These are phyloP conservation scores for Oryza glaberrima DNA, from an alignment of 176 grass and related monocot species.

Conservation along the genomic window DNA sequence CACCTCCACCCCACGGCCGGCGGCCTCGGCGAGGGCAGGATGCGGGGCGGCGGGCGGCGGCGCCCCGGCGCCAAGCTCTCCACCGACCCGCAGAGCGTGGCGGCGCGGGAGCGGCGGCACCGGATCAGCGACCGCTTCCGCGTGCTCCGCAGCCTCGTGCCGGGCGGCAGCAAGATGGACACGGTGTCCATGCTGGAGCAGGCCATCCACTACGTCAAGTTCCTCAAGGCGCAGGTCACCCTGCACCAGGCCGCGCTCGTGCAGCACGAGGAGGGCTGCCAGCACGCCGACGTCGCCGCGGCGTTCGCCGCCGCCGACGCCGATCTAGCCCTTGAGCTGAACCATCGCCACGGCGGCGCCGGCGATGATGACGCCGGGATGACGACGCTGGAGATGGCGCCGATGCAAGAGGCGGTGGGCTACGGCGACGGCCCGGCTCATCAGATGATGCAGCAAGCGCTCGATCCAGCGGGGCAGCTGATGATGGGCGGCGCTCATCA, in stretches of 20 bases:
- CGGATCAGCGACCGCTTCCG: constrained; percentile 95
- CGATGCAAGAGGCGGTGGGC: constrained; percentile 26
- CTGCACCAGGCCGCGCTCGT: constrained; percentile 72
- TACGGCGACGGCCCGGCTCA: not conserved
- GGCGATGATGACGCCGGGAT: not conserved
- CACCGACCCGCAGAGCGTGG: constrained; percentile 96
- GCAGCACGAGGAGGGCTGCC: constrained; percentile 52
- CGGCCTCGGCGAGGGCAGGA: constrained; percentile 43
- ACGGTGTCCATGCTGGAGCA: constrained; percentile 98
- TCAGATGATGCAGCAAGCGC: constrained; percentile 34
- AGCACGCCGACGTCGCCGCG: constrained; percentile 13
- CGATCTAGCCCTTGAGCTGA: not conserved
- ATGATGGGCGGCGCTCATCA: constrained; percentile 38
- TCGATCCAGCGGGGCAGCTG: constrained; percentile 30
- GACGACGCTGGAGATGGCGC: not conserved
- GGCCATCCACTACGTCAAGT: constrained; percentile 98
- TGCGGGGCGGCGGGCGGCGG: constrained; percentile 51
- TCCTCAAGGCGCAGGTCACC: constrained; percentile 85
- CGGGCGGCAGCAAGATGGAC: constrained; percentile 97
- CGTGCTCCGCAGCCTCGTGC: constrained; percentile 82
- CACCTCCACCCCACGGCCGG: constrained; percentile 31
- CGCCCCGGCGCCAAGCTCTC: constrained; percentile 68
- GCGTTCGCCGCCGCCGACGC: not conserved
- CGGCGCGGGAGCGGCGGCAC: constrained; percentile 79
- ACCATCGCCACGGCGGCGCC: not conserved